These are phyloP conservation scores for Yarrowia keelungensis DNA, from an alignment of 805 yeast genomes.

Conservation along the genomic window DNA sequence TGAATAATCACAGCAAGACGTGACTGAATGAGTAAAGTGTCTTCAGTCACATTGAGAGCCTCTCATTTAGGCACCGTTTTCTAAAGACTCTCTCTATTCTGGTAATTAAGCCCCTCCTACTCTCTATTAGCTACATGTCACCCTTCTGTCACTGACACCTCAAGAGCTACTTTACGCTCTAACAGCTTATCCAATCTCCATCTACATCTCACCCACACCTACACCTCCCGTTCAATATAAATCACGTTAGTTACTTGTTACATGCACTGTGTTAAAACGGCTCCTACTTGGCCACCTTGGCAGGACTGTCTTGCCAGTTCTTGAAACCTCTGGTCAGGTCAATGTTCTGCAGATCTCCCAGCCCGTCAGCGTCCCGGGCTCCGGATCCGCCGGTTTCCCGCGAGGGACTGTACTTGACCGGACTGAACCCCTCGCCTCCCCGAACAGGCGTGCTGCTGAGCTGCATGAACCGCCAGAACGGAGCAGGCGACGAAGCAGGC, in stretches of 20 bases:
- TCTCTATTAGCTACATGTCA: too few relatives aligned
- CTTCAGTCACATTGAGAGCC: too few relatives aligned
- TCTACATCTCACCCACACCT: neutral
- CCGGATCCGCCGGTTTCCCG: conserved; percentile 38
- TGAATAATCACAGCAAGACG: too few relatives aligned
- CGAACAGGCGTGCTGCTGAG: conserved; percentile 52
- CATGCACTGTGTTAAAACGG: neutral
- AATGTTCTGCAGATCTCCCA: conserved; percentile 57
- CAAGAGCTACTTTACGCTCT: too few relatives aligned
- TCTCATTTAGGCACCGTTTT: too few relatives aligned
- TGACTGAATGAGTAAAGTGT: too few relatives aligned
- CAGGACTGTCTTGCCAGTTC: conserved; percentile 39
- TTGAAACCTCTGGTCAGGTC: conserved; percentile 58
- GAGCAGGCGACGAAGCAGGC: conserved; percentile 78
- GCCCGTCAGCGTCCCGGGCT: conserved; percentile 41
- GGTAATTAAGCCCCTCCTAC: too few relatives aligned
- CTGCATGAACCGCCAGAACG: conserved; percentile 88
- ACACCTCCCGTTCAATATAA: neutral
- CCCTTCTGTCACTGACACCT: too few relatives aligned
- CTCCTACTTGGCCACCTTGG: conserved; percentile 28
- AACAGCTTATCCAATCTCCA: too few relatives aligned
- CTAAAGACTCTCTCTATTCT: too few relatives aligned
- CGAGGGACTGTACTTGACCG: conserved; percentile 47
- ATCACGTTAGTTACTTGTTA: conserved; percentile 28
- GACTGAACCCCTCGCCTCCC: conserved; percentile 45